phyloP scores from a whole-genome alignment of 2,329 filamentous ascomycete species.

The Phyllosticta citribraziliensis region DNA sequence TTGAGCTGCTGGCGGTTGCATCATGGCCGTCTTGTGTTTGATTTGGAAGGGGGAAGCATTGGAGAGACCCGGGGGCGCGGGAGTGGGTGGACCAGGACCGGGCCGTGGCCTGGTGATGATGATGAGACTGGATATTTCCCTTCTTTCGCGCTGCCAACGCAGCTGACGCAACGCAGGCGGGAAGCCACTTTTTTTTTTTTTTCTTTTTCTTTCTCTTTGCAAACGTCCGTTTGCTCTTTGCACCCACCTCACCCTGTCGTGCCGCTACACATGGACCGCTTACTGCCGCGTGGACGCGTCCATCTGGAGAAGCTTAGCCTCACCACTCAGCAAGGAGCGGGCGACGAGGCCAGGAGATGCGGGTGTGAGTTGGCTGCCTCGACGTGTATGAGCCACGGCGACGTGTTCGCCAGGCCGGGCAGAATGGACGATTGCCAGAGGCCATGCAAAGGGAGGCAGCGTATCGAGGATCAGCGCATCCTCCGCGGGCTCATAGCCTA shows the following conservation, averaged over 20 bases:
- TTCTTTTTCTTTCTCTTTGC: background rate
- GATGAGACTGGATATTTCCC: background rate
- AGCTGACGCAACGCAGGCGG: conserved; percentile 4
- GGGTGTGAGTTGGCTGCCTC: conserved; percentile 8
- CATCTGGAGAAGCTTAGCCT: background rate
- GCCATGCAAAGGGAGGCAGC: background rate
- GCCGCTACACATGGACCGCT: background rate
- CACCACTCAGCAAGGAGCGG: background rate
- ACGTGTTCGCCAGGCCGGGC: background rate
- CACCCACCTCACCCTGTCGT: background rate
- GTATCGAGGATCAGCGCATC: background rate
- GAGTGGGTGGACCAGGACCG: conserved; percentile 6
- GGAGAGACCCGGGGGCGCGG: conserved; percentile 2
- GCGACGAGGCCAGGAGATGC: conserved; percentile 3
- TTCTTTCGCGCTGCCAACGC: conserved; percentile 3
- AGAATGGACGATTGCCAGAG: background rate
- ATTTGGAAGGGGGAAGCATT: conserved; percentile 8
- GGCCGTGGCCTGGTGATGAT: conserved; percentile 2
- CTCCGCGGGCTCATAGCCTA: too few species aligned
- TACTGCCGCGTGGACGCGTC: background rate
- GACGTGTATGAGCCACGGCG: conserved; percentile 5
- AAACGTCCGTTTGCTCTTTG: background rate
- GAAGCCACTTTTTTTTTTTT: background rate
- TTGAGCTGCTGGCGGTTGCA: conserved; percentile 8
- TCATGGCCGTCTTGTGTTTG: conserved; percentile 1